A percentile compares a stretch with the other conserved stretches of the same genome.
Evolutionary conservation across 1,284 basidiomycete genomes (phyloP).

Genomic region (Waitea zeae): DNA sequence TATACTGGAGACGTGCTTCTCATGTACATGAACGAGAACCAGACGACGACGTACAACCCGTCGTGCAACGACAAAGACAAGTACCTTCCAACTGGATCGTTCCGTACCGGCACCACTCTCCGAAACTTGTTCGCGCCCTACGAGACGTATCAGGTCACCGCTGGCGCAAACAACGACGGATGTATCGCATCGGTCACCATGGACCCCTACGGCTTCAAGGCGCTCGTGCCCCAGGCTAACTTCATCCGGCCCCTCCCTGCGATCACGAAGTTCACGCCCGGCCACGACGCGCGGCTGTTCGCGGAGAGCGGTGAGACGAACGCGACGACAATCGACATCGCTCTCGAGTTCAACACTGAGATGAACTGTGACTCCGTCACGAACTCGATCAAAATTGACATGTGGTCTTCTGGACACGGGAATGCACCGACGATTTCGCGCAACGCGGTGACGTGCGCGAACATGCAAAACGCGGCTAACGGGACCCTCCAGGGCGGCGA

Average conservation of each 20-base stretch:
- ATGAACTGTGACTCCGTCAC: conserved; percentile 66
- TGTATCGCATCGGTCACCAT: conserved; percentile 53
- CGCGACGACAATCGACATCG: conserved; percentile 44
- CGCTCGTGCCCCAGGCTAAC: conserved; percentile 45
- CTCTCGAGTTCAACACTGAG: conserved; percentile 57
- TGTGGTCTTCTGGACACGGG: conserved; percentile 54
- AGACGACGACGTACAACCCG: conserved; percentile 41
- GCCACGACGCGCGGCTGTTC: conserved; percentile 65
- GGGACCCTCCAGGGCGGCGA: conserved; percentile 33
- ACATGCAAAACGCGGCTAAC: conserved; percentile 25
- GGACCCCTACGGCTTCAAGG: conserved; percentile 67
- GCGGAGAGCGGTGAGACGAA: conserved; percentile 29
- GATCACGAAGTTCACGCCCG: conserved; percentile 65
- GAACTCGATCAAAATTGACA: conserved; percentile 39
- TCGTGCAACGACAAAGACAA: conserved; percentile 36
- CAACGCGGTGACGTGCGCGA: conserved; percentile 26
- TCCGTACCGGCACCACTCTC: conserved; percentile 38
- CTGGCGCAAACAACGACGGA: conserved; percentile 50
- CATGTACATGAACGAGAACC: conserved; percentile 73
- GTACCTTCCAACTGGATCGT: too few relatives aligned
- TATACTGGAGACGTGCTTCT: conserved; percentile 61
- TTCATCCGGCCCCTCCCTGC: conserved; percentile 60
- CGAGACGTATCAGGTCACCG: conserved; percentile 53
- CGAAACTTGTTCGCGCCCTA: conserved; percentile 72
- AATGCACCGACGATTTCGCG: conserved; percentile 29